These are phyloP conservation scores for Wickerhamomyces strasburgensis DNA, from an alignment of 805 yeast species.

Conservation along the genomic window DNA sequence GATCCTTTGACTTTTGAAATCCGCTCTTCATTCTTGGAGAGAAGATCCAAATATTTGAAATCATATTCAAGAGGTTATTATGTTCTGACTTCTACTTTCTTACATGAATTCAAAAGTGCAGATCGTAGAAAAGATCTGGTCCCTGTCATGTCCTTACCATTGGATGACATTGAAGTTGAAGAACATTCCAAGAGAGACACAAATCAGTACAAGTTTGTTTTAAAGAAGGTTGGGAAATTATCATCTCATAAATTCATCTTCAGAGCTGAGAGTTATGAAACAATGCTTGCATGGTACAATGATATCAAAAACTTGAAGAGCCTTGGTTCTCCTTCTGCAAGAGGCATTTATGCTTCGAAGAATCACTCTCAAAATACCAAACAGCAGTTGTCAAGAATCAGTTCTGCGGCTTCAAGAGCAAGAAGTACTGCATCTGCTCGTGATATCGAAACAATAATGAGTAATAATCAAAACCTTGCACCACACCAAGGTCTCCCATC, in stretches of 20 bases:
- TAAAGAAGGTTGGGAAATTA: conserved; percentile 70
- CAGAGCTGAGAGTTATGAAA: conserved; percentile 75
- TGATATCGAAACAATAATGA: conserved; percentile 23
- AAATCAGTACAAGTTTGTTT: conserved; percentile 65
- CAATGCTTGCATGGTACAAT: conserved; percentile 80
- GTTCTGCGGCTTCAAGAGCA: conserved; percentile 25
- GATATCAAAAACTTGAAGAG: conserved; percentile 67
- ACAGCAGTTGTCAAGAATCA: conserved; percentile 22
- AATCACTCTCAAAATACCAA: conserved; percentile 13
- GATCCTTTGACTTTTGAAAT: conserved; percentile 66
- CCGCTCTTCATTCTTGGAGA: conserved; percentile 76
- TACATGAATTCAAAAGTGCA: conserved; percentile 84
- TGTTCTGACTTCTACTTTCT: conserved; percentile 79
- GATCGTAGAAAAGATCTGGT: conserved; percentile 77
- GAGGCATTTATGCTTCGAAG: conserved; percentile 23
- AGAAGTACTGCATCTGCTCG: conserved; percentile 19
- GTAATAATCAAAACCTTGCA: conserved; percentile 21
- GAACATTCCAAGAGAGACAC: conserved; percentile 78
- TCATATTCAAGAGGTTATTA: conserved; percentile 90
- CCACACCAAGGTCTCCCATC: conserved; percentile 16
- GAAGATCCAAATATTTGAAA: conserved; percentile 86
- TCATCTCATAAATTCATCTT: conserved; percentile 94
- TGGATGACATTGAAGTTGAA: conserved; percentile 74
- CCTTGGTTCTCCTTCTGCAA: conserved; percentile 38
- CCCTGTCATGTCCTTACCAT: conserved; percentile 78